Evolutionary conservation across 2,329 filamentous ascomycete species (phyloP).

Genomic region (Talaromyces sp.): DNA sequence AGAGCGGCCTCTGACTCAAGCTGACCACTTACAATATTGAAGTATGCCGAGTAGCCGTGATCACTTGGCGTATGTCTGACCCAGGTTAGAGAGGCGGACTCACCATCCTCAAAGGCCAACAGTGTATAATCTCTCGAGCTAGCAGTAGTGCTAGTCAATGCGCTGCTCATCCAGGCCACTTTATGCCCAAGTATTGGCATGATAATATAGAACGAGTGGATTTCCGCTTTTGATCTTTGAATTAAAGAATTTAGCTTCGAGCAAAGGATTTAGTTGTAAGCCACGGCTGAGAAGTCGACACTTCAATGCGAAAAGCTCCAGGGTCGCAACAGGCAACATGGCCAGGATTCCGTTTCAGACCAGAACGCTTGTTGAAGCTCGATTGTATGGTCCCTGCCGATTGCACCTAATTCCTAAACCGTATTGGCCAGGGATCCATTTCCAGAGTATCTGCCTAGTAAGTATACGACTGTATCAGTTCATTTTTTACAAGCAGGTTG

Average conservation of each 20-base stretch:
- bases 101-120: background rate
- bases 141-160: background rate
- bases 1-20: background rate
- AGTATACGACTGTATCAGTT: background rate
- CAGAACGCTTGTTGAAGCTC: background rate
- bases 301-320: background rate
- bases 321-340: background rate
- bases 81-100: background rate
- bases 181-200: background rate
- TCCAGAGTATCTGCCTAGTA: too few species aligned
- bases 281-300: background rate
- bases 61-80: background rate
- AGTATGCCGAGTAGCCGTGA: background rate
- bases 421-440: background rate
- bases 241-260: too few species aligned
- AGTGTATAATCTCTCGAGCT: background rate
- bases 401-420: background rate
- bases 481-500: background rate
- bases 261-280: background rate
- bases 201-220: background rate
- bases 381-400: background rate
- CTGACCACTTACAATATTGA: too few species aligned
- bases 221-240: too few species aligned
- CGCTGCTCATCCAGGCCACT: background rate
- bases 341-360: background rate